phyloP scores from a whole-genome alignment of 495 filamentous ascomycete species.

The Penicillium canescens region DNA sequence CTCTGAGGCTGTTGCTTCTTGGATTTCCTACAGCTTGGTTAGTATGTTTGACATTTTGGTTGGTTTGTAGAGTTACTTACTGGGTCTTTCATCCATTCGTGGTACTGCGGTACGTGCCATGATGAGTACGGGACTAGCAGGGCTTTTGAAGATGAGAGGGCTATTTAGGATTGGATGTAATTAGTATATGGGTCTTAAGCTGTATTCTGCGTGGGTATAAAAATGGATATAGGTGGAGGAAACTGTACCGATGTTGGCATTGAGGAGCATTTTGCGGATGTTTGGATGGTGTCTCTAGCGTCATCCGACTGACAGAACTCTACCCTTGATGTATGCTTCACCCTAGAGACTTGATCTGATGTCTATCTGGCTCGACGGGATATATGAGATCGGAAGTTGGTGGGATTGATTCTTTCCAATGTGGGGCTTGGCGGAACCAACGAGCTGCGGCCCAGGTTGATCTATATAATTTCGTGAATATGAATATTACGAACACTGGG shows the following conservation, averaged over 20 bases:
- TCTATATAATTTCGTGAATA: too few species aligned
- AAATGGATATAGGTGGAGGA: background rate
- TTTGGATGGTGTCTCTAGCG: background rate
- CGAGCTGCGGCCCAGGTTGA: too few species aligned
- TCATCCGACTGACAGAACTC: background rate
- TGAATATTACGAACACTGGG: too few species aligned
- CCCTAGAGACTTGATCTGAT: background rate
- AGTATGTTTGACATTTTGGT: background rate
- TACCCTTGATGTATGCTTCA: background rate
- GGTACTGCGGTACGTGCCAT: slow-evolving; percentile 79
- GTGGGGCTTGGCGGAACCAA: slow-evolving; percentile 20
- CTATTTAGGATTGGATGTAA: slow-evolving; percentile 37
- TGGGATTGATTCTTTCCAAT: slow-evolving; percentile 10
- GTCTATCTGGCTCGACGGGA: background rate
- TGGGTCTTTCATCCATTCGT: slow-evolving; percentile 88
- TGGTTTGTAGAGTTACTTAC: slow-evolving; percentile 39
- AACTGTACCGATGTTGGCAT: slow-evolving; percentile 38
- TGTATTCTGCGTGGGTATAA: slow-evolving; percentile 2
- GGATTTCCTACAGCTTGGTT: slow-evolving; percentile 60
- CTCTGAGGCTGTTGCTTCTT: slow-evolving; percentile 81
- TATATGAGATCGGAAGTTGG: slow-evolving; percentile 3
- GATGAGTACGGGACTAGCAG: slow-evolving; percentile 82
- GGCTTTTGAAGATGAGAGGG: slow-evolving; percentile 61
- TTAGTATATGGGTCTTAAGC: background rate
- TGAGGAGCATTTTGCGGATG: slow-evolving; percentile 36